A percentile compares a stretch with the other conserved stretches of the same genome.
Evolutionary conservation across 441 rosid species (phyloP).

Genomic region (Bocquillonia castaneifolia): DNA sequence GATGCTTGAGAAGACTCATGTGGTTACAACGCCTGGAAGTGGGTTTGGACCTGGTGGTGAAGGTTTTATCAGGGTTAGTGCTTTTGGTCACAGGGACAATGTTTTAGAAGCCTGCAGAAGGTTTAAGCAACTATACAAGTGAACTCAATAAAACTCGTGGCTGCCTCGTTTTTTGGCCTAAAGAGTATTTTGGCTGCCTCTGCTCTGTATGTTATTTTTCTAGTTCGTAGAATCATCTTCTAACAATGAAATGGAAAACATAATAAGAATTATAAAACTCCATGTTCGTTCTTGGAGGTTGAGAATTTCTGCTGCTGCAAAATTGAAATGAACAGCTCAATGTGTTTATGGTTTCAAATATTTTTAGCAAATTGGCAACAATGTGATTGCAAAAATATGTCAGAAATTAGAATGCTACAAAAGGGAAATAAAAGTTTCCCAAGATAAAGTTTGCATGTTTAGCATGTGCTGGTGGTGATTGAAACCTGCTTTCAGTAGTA

Average conservation of each 20-base stretch:
- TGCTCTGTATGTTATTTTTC: neutral
- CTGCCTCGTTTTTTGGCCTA: neutral
- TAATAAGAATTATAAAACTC: neutral
- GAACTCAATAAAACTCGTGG: constrained; percentile 17
- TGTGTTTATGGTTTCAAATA: neutral
- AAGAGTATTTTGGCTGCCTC: constrained; percentile 1
- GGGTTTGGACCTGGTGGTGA: constrained; percentile 98
- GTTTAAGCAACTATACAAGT: constrained; percentile 90
- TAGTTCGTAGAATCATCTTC: neutral
- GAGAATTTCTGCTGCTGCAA: neutral
- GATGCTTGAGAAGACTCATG: constrained; percentile 89
- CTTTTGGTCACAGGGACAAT: constrained; percentile 89
- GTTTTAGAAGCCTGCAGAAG: constrained; percentile 90
- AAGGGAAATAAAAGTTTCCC: too few relatives aligned
- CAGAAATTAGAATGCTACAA: too few relatives aligned
- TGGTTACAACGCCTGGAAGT: constrained; percentile 92
- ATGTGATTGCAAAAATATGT: too few relatives aligned
- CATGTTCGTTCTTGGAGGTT: neutral
- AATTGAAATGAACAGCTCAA: neutral
- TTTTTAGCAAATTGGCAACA: neutral
- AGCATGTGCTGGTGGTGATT: too few relatives aligned
- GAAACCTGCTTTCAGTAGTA: too few relatives aligned
- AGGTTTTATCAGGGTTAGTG: constrained; percentile 87
- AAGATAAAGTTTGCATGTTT: too few relatives aligned
- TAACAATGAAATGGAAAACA: neutral